These are phyloP conservation scores for Colletotrichum eleusines DNA, from an alignment of 2,329 filamentous ascomycete genomes.

Conservation along the genomic window DNA sequence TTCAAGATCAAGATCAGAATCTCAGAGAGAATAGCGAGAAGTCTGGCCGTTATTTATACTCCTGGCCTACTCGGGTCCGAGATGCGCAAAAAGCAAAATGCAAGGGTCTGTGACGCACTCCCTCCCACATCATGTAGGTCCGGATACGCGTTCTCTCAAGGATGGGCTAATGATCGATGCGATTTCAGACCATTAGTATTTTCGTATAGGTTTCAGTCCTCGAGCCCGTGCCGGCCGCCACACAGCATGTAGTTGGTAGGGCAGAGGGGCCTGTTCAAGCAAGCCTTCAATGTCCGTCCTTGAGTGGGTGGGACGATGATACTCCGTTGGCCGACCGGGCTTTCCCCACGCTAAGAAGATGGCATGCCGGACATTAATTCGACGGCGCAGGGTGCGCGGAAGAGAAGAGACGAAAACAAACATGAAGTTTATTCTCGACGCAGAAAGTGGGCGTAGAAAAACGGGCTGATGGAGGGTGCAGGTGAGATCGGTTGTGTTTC, in stretches of 20 bases:
- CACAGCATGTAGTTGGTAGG: constrained; percentile 28
- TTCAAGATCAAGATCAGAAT: neutral
- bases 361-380: constrained; percentile 19
- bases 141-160: constrained; percentile 20
- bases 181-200: constrained; percentile 27
- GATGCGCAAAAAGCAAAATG: constrained; percentile 12
- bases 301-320: constrained; percentile 24
- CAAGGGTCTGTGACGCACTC: constrained; percentile 1
- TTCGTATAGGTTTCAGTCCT: constrained; percentile 34
- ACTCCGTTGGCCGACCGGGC: constrained; percentile 36
- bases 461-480: constrained; percentile 13
- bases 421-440: constrained; percentile 1
- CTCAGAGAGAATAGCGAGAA: neutral
- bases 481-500: constrained; percentile 12
- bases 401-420: constrained; percentile 24
- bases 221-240: constrained; percentile 34
- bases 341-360: constrained; percentile 36
- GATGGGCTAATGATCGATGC: constrained; percentile 10
- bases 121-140: constrained; percentile 7
- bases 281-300: constrained; percentile 17
- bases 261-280: constrained; percentile 15
- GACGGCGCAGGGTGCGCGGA: constrained; percentile 9
- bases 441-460: constrained; percentile 6
- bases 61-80: constrained; percentile 14
- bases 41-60: constrained; percentile 26